Evolutionary conservation across 2,329 filamentous ascomycete species (phyloP), one percentile per base, ranked within the genome.

Genomic region (Claviceps purpurea): DNA sequence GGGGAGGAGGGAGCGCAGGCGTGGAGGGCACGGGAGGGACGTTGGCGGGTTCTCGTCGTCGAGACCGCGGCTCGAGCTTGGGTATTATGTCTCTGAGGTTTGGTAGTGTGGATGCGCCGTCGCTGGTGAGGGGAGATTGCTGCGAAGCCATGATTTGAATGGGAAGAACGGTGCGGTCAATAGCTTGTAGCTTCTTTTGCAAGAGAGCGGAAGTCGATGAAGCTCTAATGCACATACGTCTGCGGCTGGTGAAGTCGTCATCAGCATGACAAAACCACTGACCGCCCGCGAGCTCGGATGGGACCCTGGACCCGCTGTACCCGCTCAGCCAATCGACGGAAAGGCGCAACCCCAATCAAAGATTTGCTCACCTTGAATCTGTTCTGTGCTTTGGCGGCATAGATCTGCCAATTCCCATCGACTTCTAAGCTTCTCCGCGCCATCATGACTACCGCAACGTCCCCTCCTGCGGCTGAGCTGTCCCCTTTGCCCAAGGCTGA

Each of bases 1-100:
- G 83, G 18, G 84, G 83, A 47, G 80, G 67, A 38, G 88, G 82
- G 8, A 96, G 76, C 41, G 75, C 64, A 47, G 89, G 89, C 30
- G 90, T 95, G 58, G 78, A 74, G 54, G 90, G 90, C 46, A 85
- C 74, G 56, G 89, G 84, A 26, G 72, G 69, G 30, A 74, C 70
- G 60, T 80, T 84, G 45, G 75, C 64, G 30, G 74, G 68, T 56
- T 71, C 65, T 55, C 70, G 63, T 54, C 76, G 73, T 55, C 78
- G 75, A 55, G 75, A 75, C 54, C 84, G 78, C 34, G 85, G 81
- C 61, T 84, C 77, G 55, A 89, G 74, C 62, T 81, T 86, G 37
- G 84, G 84, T 43, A 87, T 75, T 55, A 72, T 75, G 60, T 78
- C 70, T 61, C 74, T 78, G 30, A 70, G 62, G 43, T 60, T 64